phyloP scores from a whole-genome alignment of 2,329 filamentous ascomycete genomes.

The Aspergillus oerlinghausenensis region DNA sequence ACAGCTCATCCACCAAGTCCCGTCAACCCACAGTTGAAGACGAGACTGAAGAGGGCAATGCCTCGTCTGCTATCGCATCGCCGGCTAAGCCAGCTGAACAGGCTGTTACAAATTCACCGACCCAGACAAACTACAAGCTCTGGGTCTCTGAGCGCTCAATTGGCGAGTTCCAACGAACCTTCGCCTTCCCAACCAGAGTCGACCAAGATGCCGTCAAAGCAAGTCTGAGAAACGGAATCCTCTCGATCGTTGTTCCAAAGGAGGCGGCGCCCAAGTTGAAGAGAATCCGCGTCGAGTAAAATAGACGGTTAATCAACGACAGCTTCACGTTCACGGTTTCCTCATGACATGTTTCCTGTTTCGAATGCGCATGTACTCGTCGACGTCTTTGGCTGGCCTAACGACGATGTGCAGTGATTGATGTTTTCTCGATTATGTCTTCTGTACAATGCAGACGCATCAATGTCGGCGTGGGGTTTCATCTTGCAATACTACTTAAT shows the following conservation, averaged over 20 bases:
- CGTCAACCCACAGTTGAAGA: constrained; percentile 53
- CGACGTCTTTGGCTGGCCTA: background rate
- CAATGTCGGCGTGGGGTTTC: background rate
- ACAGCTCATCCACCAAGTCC: constrained; percentile 22
- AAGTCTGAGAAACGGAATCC: constrained; percentile 54
- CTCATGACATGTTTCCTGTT: background rate
- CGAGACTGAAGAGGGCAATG: constrained; percentile 33
- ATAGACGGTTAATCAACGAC: too few relatives aligned
- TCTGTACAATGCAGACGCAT: background rate
- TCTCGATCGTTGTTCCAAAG: constrained; percentile 55
- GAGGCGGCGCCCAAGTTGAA: constrained; percentile 44
- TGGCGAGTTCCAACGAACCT: constrained; percentile 54
- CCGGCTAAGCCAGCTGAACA: constrained; percentile 22
- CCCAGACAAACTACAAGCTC: constrained; percentile 39
- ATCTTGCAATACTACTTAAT: background rate
- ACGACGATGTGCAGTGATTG: background rate
- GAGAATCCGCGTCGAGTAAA: constrained; percentile 47
- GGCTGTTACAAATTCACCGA: constrained; percentile 10
- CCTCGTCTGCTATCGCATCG: constrained; percentile 7
- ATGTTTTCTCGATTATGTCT: background rate
- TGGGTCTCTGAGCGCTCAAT: constrained; percentile 56
- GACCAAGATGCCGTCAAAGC: constrained; percentile 57
- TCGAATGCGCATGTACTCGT: background rate
- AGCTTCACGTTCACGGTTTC: background rate
- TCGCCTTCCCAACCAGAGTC: constrained; percentile 53